Evolutionary conservation across 345 rosid species (phyloP).

Genomic region (Pugionium cornutum): DNA sequence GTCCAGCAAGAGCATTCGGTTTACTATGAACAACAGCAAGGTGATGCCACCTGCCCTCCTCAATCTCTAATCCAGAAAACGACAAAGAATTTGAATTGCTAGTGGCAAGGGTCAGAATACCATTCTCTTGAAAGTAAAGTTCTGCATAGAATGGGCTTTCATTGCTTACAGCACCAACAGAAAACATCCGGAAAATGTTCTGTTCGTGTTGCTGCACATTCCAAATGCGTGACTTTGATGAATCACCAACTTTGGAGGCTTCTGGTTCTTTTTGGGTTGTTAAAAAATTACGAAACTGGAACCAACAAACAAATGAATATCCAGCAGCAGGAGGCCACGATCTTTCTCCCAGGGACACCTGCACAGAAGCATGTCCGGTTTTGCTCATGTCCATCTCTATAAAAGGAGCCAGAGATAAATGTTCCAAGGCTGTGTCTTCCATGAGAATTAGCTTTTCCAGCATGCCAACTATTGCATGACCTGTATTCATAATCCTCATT

Average conservation of each 20-base stretch:
- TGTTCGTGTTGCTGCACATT: slow-evolving; percentile 60
- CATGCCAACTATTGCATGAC: slow-evolving; percentile 81
- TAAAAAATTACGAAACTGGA: slow-evolving; percentile 77
- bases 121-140: slow-evolving; percentile 94
- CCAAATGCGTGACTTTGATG: slow-evolving; percentile 53
- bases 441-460: slow-evolving; percentile 86
- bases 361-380: slow-evolving; percentile 93
- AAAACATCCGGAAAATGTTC: slow-evolving; percentile 73
- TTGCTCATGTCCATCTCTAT: slow-evolving; percentile 96
- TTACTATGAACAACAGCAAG: slow-evolving; percentile 99
- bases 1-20: slow-evolving; percentile 99
- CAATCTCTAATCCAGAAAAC: slow-evolving; percentile 92
- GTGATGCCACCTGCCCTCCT: slow-evolving; percentile 99
- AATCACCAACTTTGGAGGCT: slow-evolving; percentile 55
- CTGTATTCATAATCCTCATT: slow-evolving; percentile 76
- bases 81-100: slow-evolving; percentile 87
- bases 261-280: slow-evolving; percentile 71
- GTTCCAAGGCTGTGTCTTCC: slow-evolving; percentile 80
- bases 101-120: slow-evolving; percentile 89
- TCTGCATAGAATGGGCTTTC: slow-evolving; percentile 83
- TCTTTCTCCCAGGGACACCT: slow-evolving; percentile 97
- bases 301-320: slow-evolving; percentile 98
- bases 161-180: slow-evolving; percentile 82
- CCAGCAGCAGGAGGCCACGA: slow-evolving; percentile 99
- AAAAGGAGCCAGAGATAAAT: slow-evolving; percentile 90